Evolutionary conservation across 148 eudicot species (phyloP), one percentile per base, ranked within the genome.

Genomic region (Arctostaphylos glauca): DNA sequence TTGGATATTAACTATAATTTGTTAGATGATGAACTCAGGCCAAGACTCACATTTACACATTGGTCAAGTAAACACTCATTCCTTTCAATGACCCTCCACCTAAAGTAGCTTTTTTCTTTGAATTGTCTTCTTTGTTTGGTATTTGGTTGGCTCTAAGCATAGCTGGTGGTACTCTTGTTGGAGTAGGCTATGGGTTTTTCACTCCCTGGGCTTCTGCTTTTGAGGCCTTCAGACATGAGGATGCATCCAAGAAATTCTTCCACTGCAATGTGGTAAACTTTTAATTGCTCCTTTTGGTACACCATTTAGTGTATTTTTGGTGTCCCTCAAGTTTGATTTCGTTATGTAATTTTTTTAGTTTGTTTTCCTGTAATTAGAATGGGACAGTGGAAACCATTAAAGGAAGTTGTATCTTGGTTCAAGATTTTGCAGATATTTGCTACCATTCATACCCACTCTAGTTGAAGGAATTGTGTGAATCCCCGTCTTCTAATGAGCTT

Each of bases 161-260:
- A 86, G 92, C 90, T 84, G 97, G 88, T 81, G 92, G 98, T 88
- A 92, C 88, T 85, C 91, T 96, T 75, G 91, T 92, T 82, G 98
- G 99, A 74, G 85, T 94, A 5, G 99, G 98, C 21, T 96, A 96
- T 96, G 99, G 99, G 0, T 96, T 94, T 81, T 93, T 96, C 88
- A 89, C 95, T 81, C 99, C 98, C 66, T 96, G 94, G 98, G 87
- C 68, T 46, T n/a, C n/a, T n/a, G n/a, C n/a, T n/a, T n/a, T n/a
- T n/a, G n/a, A n/a, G n/a, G n/a, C n/a, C n/a, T n/a, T n/a, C n/a
- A n/a, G n/a, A n/a, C n/a, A n/a, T n/a, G n/a, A n/a, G n/a, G n/a
- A n/a, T n/a, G n/a, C n/a, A n/a, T n/a, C n/a, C n/a, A n/a, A n/a
- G n/a, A n/a, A n/a, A n/a, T n/a, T n/a, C n/a, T n/a, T n/a, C n/a